Percentiles rank a stretch among this genome's conserved stretches.
phyloP scores from a whole-genome alignment of 257 asterid species.

The Linderniella brevidens region DNA sequence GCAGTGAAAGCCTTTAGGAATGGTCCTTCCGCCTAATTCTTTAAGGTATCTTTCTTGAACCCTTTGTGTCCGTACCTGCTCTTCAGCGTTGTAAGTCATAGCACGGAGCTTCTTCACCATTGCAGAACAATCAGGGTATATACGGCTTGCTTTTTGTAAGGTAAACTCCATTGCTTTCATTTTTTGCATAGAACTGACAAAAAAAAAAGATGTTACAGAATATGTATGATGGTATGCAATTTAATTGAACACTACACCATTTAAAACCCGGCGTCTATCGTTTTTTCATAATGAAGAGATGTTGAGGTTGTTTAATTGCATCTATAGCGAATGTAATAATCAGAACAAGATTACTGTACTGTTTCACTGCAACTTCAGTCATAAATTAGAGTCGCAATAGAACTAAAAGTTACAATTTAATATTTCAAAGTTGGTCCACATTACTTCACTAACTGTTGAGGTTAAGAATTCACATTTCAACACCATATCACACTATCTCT shows the following conservation, averaged over 20 bases:
- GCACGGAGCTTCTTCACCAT: conserved; percentile 79
- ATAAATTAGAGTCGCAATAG: too few species aligned
- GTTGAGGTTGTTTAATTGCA: not conserved
- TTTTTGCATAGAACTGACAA: conserved; percentile 76
- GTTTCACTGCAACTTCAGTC: too few species aligned
- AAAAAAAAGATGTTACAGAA: not conserved
- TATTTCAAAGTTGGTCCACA: not conserved
- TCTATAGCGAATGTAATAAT: not conserved
- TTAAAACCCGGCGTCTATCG: conserved; percentile 2
- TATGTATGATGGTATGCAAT: conserved; percentile 2
- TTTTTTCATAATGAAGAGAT: not conserved
- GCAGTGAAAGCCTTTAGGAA: conserved; percentile 84
- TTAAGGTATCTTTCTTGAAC: conserved; percentile 56
- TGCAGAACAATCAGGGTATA: conserved; percentile 78
- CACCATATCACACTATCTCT: too few species aligned
- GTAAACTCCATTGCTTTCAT: conserved; percentile 81
- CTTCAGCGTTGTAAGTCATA: conserved; percentile 73
- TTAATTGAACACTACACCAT: not conserved
- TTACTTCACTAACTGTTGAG: too few species aligned
- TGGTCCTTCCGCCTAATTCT: conserved; percentile 74
- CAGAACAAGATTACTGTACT: not conserved
- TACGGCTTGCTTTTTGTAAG: conserved; percentile 51
- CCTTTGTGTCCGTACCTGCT: conserved; percentile 51
- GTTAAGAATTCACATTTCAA: too few species aligned
- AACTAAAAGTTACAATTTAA: conserved; percentile 7